Evolutionary conservation across 2,329 filamentous ascomycete genomes (phyloP).

Genomic region (Didymella exigua): DNA sequence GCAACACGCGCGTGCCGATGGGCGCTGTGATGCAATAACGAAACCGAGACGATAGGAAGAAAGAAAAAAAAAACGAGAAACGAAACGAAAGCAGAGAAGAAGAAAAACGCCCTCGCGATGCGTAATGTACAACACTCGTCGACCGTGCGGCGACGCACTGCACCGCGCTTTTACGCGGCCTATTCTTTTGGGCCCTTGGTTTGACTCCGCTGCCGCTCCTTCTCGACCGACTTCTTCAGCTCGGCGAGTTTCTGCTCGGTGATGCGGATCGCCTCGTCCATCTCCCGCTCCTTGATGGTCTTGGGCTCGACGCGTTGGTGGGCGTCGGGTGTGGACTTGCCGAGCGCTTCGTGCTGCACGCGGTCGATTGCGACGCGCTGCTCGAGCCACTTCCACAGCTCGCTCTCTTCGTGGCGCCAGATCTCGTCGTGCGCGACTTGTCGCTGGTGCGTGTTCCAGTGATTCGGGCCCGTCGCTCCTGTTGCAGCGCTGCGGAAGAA

Average conservation of each 20-base stretch:
- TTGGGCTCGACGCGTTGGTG: slow-evolving; percentile 53
- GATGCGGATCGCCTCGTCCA: slow-evolving; percentile 79
- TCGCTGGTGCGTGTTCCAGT: slow-evolving; percentile 63
- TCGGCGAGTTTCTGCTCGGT: slow-evolving; percentile 84
- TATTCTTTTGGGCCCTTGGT: slow-evolving; percentile 32
- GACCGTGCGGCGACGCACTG: neutral
- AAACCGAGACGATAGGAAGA: neutral
- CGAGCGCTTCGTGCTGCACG: slow-evolving; percentile 33
- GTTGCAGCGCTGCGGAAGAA: slow-evolving; percentile 45
- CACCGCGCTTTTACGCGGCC: neutral
- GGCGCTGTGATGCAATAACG: neutral
- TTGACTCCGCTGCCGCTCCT: slow-evolving; percentile 28
- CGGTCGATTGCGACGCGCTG: slow-evolving; percentile 78
- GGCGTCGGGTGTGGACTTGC: slow-evolving; percentile 36
- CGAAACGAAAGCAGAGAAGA: neutral
- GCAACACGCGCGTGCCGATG: neutral
- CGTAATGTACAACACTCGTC: slow-evolving; percentile 6
- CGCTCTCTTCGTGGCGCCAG: slow-evolving; percentile 85
- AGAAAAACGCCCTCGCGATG: slow-evolving; percentile 16
- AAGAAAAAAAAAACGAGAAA: neutral
- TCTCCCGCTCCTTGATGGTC: slow-evolving; percentile 73
- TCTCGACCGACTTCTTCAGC: slow-evolving; percentile 71
- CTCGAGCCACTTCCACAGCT: slow-evolving; percentile 92
- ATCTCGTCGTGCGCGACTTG: slow-evolving; percentile 89
- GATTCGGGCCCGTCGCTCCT: slow-evolving; percentile 34